Evolutionary conservation across 2,329 filamentous ascomycete species (phyloP).

Genomic region (Fusarium sp.): DNA sequence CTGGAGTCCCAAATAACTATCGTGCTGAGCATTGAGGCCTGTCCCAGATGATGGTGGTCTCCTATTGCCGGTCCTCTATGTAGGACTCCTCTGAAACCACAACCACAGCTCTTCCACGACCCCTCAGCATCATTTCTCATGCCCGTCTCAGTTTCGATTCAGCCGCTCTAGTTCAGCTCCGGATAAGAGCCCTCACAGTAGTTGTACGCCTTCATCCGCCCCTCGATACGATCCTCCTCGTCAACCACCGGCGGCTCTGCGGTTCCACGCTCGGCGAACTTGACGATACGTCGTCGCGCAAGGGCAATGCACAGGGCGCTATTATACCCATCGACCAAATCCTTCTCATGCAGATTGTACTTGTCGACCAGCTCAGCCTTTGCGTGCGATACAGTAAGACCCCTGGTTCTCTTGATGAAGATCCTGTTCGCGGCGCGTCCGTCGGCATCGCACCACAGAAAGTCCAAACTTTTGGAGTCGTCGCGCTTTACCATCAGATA

Average conservation of each 20-base stretch:
- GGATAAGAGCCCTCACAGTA: not conserved
- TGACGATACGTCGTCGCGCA: not conserved
- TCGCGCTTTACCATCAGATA: not conserved
- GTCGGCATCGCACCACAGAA: slow-evolving; percentile 7
- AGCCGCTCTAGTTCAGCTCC: not conserved
- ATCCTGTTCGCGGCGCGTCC: not conserved
- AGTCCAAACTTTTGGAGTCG: not conserved
- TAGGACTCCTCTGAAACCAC: not conserved
- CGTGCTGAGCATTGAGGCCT: not conserved
- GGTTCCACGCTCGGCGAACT: not conserved
- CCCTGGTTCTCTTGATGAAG: not conserved
- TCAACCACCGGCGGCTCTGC: not conserved
- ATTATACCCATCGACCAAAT: not conserved
- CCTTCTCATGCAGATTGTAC: not conserved
- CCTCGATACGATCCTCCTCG: not conserved
- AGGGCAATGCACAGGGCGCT: not conserved
- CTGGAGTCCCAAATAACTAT: not conserved
- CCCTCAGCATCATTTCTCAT: too few relatives aligned
- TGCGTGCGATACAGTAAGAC: accelerated
- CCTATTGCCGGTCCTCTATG: not conserved
- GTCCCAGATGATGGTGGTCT: not conserved
- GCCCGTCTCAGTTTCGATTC: not conserved
- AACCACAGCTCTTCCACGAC: not conserved
- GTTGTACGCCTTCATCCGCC: not conserved
- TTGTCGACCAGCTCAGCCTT: not conserved